Evolutionary conservation across 2,329 filamentous ascomycete species (phyloP), one percentile per base, ranked within the genome.

Genomic region (Botrytis porri): DNA sequence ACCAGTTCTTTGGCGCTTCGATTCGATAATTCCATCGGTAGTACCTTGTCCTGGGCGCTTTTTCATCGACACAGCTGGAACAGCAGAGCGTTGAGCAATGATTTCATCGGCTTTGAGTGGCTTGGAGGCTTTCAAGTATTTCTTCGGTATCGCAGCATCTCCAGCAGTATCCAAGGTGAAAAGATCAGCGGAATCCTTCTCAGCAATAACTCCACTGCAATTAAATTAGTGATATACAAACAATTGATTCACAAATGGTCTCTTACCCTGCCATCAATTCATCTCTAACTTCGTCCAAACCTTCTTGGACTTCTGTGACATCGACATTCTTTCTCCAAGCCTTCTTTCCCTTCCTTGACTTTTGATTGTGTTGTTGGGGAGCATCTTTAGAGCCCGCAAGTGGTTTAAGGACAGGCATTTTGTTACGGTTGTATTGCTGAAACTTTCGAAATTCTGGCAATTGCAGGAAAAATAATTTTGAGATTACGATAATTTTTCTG

Each of bases 311-410:
- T 75, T 97, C 91, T 41, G 93, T 92, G 75, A 98, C 89, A 83
- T 99, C 94, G 82, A 99, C 94, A 84, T 99, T 97, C 83, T 98
- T 99, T 81, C 96, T 89, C 96, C 96, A 99, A 45, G 96, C 95
- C 85, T 97, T 98, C 84, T 98, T 98, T 79, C 97, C 96, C 82
- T 99, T 99, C 81, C 96, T 88, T 8, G 95, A 98, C 39, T 94
- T 89, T 83, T 99, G 96, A 76, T 89, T 94, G 83, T 92, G 90
- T 77, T 97, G 93, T 75, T 91, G 89, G 18, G 94, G 95, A 29
- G 93, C 92, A 51, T 86, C 83, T 20, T 84, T 83, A 51, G 87
- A 83, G 74, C 84, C 86, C 59, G 85, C 73, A 35, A 75, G 77
- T 64, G 77, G 76, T 69, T 78, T 80, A 29, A 81, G 74, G 59